Evolutionary conservation across 257 asterid genomes (phyloP).

Genomic region (Solanum neorickii): DNA sequence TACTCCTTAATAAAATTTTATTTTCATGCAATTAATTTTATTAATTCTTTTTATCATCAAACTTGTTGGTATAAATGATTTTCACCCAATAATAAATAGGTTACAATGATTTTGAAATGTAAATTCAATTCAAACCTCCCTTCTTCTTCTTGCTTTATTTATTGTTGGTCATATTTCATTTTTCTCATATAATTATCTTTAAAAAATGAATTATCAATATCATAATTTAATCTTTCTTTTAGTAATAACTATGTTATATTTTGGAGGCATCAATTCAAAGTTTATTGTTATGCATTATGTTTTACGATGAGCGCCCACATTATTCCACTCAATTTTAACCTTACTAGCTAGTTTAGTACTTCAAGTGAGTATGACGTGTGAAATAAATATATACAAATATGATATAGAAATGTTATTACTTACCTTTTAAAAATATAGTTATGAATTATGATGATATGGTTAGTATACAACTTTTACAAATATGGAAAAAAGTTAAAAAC

Average conservation of each 20-base stretch:
- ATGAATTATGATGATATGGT: too few species aligned
- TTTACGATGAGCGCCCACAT: background rate
- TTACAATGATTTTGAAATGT: background rate
- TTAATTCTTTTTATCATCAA: background rate
- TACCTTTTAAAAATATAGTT: too few species aligned
- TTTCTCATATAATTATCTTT: background rate
- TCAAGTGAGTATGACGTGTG: too few species aligned
- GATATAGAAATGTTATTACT: too few species aligned
- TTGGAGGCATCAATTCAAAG: background rate
- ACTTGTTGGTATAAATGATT: background rate
- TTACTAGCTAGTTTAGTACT: too few species aligned
- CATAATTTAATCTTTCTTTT: background rate
- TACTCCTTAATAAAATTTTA: too few species aligned
- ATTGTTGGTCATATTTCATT: background rate
- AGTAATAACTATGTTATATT: background rate
- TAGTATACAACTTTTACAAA: too few species aligned
- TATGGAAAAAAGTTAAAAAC: background rate
- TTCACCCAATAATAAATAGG: background rate
- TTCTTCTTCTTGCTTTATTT: background rate
- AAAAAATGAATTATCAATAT: too few species aligned
- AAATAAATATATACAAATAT: too few species aligned
- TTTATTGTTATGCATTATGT: too few species aligned
- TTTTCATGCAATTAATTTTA: too few species aligned
- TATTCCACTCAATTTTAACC: accelerated
- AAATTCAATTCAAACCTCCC: background rate